Conservation (phyloP, 805 yeast genomes). For the Candida maltosa region DNA sequence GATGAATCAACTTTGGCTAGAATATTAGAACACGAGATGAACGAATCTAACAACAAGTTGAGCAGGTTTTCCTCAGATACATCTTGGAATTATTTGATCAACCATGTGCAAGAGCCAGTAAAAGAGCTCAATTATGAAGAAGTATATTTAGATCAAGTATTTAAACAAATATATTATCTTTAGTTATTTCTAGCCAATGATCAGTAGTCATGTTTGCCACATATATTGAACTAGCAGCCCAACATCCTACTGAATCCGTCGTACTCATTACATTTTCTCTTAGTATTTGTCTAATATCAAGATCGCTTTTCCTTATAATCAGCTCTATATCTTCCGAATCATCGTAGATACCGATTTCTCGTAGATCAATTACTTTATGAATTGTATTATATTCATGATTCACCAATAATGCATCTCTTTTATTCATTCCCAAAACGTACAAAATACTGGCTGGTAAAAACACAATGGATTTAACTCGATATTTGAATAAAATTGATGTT, state of each 20-base stretch:
- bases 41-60: background rate
- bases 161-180: slow-evolving; percentile 6
- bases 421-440: slow-evolving; percentile 17
- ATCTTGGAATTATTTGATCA: slow-evolving; percentile 17
- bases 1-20: slow-evolving; percentile 2
- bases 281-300: slow-evolving; percentile 18
- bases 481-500: slow-evolving; percentile 16
- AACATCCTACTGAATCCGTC: slow-evolving; percentile 24
- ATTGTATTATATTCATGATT: slow-evolving; percentile 18
- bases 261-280: slow-evolving; percentile 18
- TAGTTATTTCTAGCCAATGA: background rate
- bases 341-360: slow-evolving; percentile 12
- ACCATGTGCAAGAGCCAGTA: too few relatives aligned
- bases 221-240: slow-evolving; percentile 32
- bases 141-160: slow-evolving; percentile 10
- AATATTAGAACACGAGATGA: slow-evolving; percentile 5
- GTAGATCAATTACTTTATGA: slow-evolving; percentile 20
- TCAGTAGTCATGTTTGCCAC: background rate
- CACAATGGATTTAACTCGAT: slow-evolving; percentile 22
- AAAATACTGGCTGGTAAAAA: slow-evolving; percentile 17
- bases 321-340: slow-evolving; percentile 3
- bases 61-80: background rate
- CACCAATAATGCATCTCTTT: slow-evolving; percentile 23
- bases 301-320: slow-evolving; percentile 9
- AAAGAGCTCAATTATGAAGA: too few relatives aligned